Base-by-base conservation (phyloP, 495 filamentous ascomycete genomes). In the Penicillium subrubescens region DNA sequence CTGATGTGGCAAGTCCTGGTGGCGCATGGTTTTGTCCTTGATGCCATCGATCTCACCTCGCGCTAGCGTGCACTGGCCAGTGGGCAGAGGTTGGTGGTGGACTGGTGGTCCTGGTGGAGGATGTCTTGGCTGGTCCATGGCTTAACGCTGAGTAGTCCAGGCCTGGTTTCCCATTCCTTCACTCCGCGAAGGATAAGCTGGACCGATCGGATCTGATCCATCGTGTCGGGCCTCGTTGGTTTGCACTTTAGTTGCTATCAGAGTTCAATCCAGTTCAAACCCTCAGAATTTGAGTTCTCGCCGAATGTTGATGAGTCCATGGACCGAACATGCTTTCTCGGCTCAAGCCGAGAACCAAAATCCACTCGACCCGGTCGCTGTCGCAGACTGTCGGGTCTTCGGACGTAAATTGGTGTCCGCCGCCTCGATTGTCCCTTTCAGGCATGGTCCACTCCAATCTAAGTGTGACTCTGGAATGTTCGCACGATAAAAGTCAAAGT, bases 141-240 rank as follows among this genome's bases (percentile, higher is more conserved):
- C 21, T 64, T 27, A 21, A 8, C 35, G 21, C 53, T 21, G 33
- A n/a, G 31, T 58, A 41, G 54, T 37, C 11, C 55, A 17, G 33
- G 25, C 15, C 23, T 35, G 2, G 15, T 59, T 21, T 34, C 41
- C 41, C 53, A 21, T 37, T 37, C 3, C n/a, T 37, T 19, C 31
- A 34, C 3, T 34, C 23, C 3, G 46, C 23, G 62, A 23, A 52
- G 31, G 15, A 53, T 33, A 39, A 41, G 34, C 55, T 46, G 43
- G 57, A 63, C 57, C 41, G 35, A 61, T 61, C 57, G 41, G 27
- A 64, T 64, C 57, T 58, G 61, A 67, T 61, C 57, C 50, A 57
- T 67, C 65, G 51, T 33, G 23, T 23, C 19, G n/a, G 59, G 58
- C 14, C 19, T 44, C 52, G 14, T 19, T 34, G 52, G 7, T 31